Evolutionary conservation across 2,329 filamentous ascomycete genomes (phyloP).

Genomic region (Aspergillus novoparasiticus): DNA sequence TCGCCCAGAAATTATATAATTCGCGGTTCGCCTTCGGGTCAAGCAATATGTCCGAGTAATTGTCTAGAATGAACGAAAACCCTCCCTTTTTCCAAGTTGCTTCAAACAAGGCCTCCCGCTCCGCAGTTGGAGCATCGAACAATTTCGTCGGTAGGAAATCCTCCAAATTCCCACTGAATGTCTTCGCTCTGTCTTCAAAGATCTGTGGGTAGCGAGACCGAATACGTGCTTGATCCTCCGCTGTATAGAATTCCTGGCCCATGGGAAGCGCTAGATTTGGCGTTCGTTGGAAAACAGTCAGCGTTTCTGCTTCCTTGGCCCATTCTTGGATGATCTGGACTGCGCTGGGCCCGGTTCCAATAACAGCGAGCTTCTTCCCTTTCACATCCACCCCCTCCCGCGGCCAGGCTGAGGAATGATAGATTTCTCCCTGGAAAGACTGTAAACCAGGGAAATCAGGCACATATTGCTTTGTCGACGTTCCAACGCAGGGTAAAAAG

Average conservation of each 20-base stretch:
- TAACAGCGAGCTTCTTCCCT: constrained; percentile 54
- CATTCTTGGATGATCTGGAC: constrained; percentile 62
- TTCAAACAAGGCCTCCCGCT: constrained; percentile 54
- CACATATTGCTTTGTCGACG: constrained; percentile 46
- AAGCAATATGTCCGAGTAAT: constrained; percentile 55
- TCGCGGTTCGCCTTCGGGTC: constrained; percentile 53
- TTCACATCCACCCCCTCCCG: constrained; percentile 47
- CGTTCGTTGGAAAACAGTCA: constrained; percentile 63
- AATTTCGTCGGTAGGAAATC: constrained; percentile 41
- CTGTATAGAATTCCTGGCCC: constrained; percentile 54
- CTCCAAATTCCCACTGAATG: neutral
- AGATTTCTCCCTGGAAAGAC: constrained; percentile 53
- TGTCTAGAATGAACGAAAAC: constrained; percentile 55
- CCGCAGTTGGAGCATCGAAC: constrained; percentile 51
- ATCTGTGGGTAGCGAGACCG: neutral
- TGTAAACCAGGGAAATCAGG: constrained; percentile 42
- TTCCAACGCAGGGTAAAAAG: constrained; percentile 51
- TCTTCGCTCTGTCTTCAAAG: neutral
- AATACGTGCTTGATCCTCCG: constrained; percentile 44
- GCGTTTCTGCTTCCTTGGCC: constrained; percentile 52
- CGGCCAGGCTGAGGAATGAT: constrained; percentile 61
- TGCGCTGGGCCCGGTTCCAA: constrained; percentile 58
- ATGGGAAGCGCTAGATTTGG: constrained; percentile 68
- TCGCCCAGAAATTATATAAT: constrained; percentile 59
- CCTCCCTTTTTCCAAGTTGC: constrained; percentile 55